Evolutionary conservation across 2,329 filamentous ascomycete species (phyloP).

Genomic region (Sporothrix protearum): DNA sequence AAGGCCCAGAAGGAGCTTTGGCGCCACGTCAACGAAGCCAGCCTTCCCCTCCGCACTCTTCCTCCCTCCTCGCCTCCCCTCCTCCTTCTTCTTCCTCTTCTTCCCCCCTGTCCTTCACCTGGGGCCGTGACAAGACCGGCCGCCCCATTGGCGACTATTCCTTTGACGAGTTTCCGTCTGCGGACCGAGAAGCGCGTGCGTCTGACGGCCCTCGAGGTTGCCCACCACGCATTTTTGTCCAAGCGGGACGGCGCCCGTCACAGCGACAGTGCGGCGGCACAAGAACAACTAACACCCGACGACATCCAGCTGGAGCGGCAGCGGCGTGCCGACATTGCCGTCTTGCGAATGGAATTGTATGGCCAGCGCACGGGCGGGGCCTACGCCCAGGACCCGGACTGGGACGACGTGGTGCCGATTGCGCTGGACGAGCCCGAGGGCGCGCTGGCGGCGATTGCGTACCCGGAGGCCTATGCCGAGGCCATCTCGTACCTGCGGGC

Average conservation of each 20-base stretch:
- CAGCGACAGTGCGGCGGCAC: too few species aligned
- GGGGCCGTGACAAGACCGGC: slow-evolving; percentile 52
- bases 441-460: slow-evolving; percentile 88
- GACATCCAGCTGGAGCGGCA: slow-evolving; percentile 47
- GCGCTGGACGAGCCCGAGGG: slow-evolving; percentile 77
- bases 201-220: slow-evolving; percentile 43
- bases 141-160: slow-evolving; percentile 49
- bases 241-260: slow-evolving; percentile 39
- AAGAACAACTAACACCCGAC: slow-evolving; percentile 30
- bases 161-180: slow-evolving; percentile 45
- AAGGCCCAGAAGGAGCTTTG: slow-evolving; percentile 57
- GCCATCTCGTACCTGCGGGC: slow-evolving; percentile 91
- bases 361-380: slow-evolving; percentile 45
- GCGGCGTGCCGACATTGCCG: slow-evolving; percentile 51
- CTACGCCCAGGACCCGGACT: slow-evolving; percentile 67
- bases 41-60: slow-evolving; percentile 47
- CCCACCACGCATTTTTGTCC: slow-evolving; percentile 45
- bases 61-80: too few species aligned
- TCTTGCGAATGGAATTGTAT: slow-evolving; percentile 51
- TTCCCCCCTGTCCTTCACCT: slow-evolving; percentile 33
- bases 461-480: slow-evolving; percentile 84
- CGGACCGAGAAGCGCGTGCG: slow-evolving; percentile 42
- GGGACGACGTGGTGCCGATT: slow-evolving; percentile 81
- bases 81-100: background rate
- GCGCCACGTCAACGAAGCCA: slow-evolving; percentile 53